Evolutionary conservation across 2,329 filamentous ascomycete species (phyloP).

Genomic region (Thielaviopsis cerberus): DNA sequence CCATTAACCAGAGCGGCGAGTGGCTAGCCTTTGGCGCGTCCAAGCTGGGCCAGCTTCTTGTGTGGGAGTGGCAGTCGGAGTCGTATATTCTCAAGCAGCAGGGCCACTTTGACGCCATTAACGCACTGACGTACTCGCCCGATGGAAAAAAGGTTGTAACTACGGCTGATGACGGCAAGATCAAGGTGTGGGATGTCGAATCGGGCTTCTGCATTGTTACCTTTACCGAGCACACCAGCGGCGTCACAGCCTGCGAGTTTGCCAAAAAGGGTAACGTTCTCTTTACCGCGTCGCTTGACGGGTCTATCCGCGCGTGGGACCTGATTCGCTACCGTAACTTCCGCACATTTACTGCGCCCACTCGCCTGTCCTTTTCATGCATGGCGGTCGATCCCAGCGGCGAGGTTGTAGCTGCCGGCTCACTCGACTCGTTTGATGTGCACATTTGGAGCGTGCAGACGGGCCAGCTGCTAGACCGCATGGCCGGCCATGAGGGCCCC

Average conservation of each 20-base stretch:
- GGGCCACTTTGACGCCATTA: constrained; percentile 91
- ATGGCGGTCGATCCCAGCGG: constrained; percentile 93
- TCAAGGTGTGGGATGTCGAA: constrained; percentile 94
- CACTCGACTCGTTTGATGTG: constrained; percentile 87
- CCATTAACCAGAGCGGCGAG: constrained; percentile 84
- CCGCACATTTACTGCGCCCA: constrained; percentile 87
- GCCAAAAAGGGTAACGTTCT: constrained; percentile 87
- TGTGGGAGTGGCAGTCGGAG: constrained; percentile 99
- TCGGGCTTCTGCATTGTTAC: constrained; percentile 97
- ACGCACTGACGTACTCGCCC: constrained; percentile 78
- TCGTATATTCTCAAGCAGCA: constrained; percentile 98
- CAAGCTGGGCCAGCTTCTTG: constrained; percentile 82
- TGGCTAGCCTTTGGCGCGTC: constrained; percentile 96
- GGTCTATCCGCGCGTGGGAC: constrained; percentile 90
- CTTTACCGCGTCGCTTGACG: constrained; percentile 87
- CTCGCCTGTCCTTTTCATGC: constrained; percentile 77
- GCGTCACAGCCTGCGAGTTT: constrained; percentile 86
- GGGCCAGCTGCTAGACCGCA: constrained; percentile 75
- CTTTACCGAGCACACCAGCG: constrained; percentile 89
- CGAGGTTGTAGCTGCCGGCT: constrained; percentile 88
- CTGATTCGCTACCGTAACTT: constrained; percentile 92
- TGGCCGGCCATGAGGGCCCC: constrained; percentile 85
- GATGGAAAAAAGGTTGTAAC: constrained; percentile 88
- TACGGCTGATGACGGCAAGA: constrained; percentile 86
- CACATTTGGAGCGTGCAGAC: constrained; percentile 98